phyloP scores from a whole-genome alignment of 2,329 filamentous ascomycete species.

The Endoconidiophora polonica region DNA sequence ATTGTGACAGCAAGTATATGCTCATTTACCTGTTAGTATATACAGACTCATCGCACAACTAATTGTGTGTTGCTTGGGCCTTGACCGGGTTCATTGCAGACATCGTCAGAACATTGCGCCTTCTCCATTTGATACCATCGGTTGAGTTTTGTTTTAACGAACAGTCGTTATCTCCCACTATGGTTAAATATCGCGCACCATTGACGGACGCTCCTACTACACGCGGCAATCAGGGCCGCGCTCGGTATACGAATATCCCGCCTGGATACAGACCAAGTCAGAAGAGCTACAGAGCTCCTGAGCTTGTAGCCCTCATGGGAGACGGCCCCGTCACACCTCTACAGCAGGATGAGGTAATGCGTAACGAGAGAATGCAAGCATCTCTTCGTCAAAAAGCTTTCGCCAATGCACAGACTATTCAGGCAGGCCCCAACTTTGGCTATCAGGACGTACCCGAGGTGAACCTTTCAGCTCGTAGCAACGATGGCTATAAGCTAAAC shows the following conservation, averaged over 20 bases:
- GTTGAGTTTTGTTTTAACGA: no score
- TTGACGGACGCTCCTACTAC: slow-evolving; percentile 1
- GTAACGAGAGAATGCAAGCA: not conserved
- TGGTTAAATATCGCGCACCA: not conserved
- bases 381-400: slow-evolving; percentile 8
- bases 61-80: no score
- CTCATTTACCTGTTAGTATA: no score
- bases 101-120: no score
- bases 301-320: slow-evolving; percentile 7
- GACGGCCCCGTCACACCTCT: slow-evolving; percentile 2
- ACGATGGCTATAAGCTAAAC: slow-evolving; percentile 44
- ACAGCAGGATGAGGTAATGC: slow-evolving; percentile 10
- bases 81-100: no score
- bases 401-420: slow-evolving; percentile 2
- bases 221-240: slow-evolving; percentile 1
- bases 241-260: slow-evolving; percentile 8
- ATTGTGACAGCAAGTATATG: no score
- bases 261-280: slow-evolving; percentile 1
- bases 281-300: slow-evolving; percentile 11
- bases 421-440: no score
- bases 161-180: not conserved
- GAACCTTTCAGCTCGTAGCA: slow-evolving; percentile 18
- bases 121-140: no score
- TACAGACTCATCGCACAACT: no score
- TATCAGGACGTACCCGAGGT: not conserved